These are phyloP conservation scores for Cryphonectria radicalis DNA, from an alignment of 2,329 filamentous ascomycete genomes.

Conservation along the genomic window DNA sequence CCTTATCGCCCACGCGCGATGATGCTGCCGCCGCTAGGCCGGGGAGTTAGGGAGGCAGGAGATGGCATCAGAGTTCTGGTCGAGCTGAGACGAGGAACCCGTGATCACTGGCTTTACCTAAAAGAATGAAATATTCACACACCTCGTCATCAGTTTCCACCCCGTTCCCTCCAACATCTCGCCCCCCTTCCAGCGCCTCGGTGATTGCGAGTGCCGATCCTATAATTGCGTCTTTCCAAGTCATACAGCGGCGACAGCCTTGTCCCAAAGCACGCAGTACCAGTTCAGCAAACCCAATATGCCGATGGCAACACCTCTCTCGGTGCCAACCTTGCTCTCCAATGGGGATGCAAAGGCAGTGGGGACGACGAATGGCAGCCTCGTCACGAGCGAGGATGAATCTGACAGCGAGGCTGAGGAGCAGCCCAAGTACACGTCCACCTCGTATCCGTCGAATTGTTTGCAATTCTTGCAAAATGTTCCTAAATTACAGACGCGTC, in stretches of 20 bases:
- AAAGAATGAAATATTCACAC: slow-evolving; percentile 10
- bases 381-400: neutral
- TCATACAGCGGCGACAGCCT: neutral
- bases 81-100: neutral
- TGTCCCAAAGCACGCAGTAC: neutral
- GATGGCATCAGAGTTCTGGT: neutral
- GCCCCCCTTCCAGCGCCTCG: neutral
- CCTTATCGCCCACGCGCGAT: neutral
- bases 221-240: slow-evolving; percentile 12
- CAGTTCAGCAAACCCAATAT: neutral
- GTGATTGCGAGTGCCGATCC: slow-evolving; percentile 19
- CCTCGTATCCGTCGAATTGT: slow-evolving; percentile 28
- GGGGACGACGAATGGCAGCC: slow-evolving; percentile 3
- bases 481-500: too few species aligned
- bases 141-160: neutral
- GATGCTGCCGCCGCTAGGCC: slow-evolving; percentile 5
- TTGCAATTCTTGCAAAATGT: slow-evolving; percentile 11
- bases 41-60: slow-evolving; percentile 25
- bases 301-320: slow-evolving; percentile 17
- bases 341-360: neutral
- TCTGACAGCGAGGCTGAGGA: slow-evolving; percentile 1
- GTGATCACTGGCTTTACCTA: slow-evolving; percentile 5
- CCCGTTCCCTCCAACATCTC: neutral
- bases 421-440: slow-evolving; percentile 13
- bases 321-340: neutral